phyloP scores from a whole-genome alignment of 495 filamentous ascomycete species.

The Aspergillus incahuasiensis region DNA sequence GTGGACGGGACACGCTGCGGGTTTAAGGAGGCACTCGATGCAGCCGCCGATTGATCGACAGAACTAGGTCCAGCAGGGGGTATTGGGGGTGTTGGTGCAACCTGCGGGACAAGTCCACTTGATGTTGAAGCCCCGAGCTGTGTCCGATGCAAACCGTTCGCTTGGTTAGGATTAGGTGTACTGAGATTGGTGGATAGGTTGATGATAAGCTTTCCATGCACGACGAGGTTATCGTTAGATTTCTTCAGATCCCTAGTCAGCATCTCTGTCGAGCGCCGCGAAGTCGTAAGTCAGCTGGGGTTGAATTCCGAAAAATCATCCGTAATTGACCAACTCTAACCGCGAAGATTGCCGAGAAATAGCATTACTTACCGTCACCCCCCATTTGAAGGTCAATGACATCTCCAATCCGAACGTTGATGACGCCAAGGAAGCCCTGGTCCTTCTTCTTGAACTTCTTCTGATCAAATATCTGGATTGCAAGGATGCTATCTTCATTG shows the following conservation, averaged over 20 bases:
- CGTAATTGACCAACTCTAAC: neutral
- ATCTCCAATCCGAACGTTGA: conserved; percentile 92
- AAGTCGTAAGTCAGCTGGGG: conserved; percentile 1
- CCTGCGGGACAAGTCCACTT: conserved; percentile 39
- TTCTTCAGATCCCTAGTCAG: conserved; percentile 98
- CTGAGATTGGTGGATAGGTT: conserved; percentile 87
- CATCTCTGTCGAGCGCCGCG: conserved; percentile 60
- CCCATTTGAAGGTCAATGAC: conserved; percentile 84
- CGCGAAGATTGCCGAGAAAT: conserved; percentile 5
- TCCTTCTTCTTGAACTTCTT: conserved; percentile 99
- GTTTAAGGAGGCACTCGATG: conserved; percentile 34
- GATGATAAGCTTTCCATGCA: conserved; percentile 95
- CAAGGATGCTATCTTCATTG: conserved; percentile 90
- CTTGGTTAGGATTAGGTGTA: conserved; percentile 46
- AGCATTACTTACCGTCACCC: conserved; percentile 70
- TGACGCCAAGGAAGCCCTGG: conserved; percentile 95
- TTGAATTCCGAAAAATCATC: neutral
- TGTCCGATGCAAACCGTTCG: conserved; percentile 34
- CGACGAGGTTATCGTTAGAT: conserved; percentile 95
- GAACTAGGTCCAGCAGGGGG: conserved; percentile 28
- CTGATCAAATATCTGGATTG: conserved; percentile 98
- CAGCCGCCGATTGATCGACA: conserved; percentile 25
- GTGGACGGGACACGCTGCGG: conserved; percentile 38
- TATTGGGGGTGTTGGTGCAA: conserved; percentile 28
- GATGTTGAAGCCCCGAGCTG: conserved; percentile 37